Percentiles rank a stretch among this genome's conserved stretches.
These are phyloP conservation scores for Hygrocybe punicea DNA, from an alignment of 768 basidiomycete species.

Conservation along the genomic window DNA sequence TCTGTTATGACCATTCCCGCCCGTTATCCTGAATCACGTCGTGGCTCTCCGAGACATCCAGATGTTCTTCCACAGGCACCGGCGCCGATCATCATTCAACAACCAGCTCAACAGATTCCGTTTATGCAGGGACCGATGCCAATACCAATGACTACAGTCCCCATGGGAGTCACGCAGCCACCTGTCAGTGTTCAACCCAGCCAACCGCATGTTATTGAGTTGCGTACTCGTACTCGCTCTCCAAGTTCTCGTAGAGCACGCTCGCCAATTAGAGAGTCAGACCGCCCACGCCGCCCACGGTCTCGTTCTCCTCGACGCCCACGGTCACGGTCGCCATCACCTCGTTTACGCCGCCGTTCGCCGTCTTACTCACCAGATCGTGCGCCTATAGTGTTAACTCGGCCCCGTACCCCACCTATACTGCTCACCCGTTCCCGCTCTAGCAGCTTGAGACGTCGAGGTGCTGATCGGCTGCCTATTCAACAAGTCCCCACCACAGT, in stretches of 20 bases:
- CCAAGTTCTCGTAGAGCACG: not conserved
- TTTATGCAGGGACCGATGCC: not conserved
- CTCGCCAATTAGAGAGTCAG: not conserved
- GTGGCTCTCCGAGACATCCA: conserved; percentile 26
- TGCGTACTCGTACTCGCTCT: not conserved
- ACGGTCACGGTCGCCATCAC: not conserved
- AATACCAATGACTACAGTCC: not conserved
- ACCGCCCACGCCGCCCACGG: not conserved
- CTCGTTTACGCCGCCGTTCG: not conserved
- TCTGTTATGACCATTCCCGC: conserved; percentile 8
- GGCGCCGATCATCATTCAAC: conserved; percentile 29
- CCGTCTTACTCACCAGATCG: not conserved
- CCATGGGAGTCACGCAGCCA: not conserved
- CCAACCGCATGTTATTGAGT: not conserved
- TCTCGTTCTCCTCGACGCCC: not conserved
- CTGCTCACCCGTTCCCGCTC: not conserved
- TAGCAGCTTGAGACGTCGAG: not conserved
- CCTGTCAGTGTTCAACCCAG: not conserved
- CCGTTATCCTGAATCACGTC: conserved; percentile 16
- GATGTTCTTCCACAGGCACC: conserved; percentile 14
- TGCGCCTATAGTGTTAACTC: not conserved
- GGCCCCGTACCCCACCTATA: not conserved
- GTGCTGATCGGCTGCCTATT: not conserved
- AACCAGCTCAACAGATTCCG: conserved; percentile 20
- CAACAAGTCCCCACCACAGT: not conserved